phyloP scores from a whole-genome alignment of 805 yeast species.

The Saccharomyces paradoxus region DNA sequence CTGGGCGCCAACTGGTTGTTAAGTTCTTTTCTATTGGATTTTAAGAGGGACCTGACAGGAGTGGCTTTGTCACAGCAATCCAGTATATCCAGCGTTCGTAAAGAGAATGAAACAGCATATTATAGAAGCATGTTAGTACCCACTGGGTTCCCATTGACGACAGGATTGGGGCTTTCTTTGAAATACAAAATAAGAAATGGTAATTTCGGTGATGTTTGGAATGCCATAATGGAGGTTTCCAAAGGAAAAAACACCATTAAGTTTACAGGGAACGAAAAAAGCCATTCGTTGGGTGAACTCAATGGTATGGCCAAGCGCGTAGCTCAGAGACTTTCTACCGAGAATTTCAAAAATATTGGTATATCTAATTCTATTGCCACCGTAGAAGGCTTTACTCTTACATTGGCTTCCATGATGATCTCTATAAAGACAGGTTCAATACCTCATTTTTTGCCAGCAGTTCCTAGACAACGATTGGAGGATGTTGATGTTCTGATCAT shows the following conservation, averaged over 20 bases:
- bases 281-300: slow-evolving; percentile 8
- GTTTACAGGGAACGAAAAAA: slow-evolving; percentile 20
- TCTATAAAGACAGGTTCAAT: slow-evolving; percentile 31
- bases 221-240: slow-evolving; percentile 34
- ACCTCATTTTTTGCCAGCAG: slow-evolving; percentile 34
- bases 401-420: slow-evolving; percentile 38
- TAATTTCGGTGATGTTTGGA: slow-evolving; percentile 67
- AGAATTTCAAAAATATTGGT: slow-evolving; percentile 20
- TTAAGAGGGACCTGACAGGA: slow-evolving; percentile 47
- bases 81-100: slow-evolving; percentile 54
- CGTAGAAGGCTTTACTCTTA: slow-evolving; percentile 32
- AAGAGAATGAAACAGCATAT: slow-evolving; percentile 61
- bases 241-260: slow-evolving; percentile 11
- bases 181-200: slow-evolving; percentile 69
- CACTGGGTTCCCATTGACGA: slow-evolving; percentile 56
- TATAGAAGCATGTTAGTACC: slow-evolving; percentile 71
- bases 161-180: slow-evolving; percentile 59
- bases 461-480: slow-evolving; percentile 23
- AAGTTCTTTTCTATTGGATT: slow-evolving; percentile 17
- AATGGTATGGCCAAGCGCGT: slow-evolving; percentile 22
- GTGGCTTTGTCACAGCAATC: slow-evolving; percentile 58
- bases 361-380: slow-evolving; percentile 24
- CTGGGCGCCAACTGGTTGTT: slow-evolving; percentile 12
- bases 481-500: slow-evolving; percentile 30
- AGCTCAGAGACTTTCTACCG: slow-evolving; percentile 3